Percentiles rank a stretch among this genome's conserved stretches.
These are phyloP conservation scores for Paramecium tetraurelia DNA, from an alignment of 73 alveolate species.

Conservation along the genomic window DNA sequence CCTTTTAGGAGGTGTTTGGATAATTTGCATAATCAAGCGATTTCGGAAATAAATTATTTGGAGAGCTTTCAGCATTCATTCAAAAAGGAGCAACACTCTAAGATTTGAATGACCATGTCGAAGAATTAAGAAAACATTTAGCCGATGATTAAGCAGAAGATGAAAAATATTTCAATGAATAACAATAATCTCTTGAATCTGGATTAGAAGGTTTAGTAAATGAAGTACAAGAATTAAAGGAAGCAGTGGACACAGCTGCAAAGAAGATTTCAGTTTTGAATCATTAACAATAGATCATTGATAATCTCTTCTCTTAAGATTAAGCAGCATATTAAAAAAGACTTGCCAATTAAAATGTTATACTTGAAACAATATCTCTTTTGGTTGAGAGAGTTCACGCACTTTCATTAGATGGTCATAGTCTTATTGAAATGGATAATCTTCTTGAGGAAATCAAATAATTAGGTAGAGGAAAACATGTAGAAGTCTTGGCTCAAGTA, in stretches of 20 bases:
- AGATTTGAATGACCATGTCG: background rate
- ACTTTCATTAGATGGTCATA: constrained; percentile 20
- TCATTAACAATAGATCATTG: background rate
- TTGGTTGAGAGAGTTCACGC: background rate
- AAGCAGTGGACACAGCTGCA: background rate
- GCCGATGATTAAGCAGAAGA: background rate
- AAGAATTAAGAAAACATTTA: constrained; percentile 18
- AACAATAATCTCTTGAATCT: background rate
- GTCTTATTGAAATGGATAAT: background rate
- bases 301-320: background rate
- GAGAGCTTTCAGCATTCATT: background rate
- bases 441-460: background rate
- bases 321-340: background rate
- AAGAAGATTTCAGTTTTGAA: background rate
- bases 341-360: background rate
- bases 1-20: background rate
- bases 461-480: constrained; percentile 37
- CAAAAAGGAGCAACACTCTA: background rate
- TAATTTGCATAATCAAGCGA: background rate
- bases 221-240: background rate
- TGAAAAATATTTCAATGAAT: background rate
- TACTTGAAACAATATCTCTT: background rate
- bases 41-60: background rate
- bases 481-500: constrained; percentile 26
- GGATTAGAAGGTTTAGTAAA: background rate